Conservation (phyloP, 306 rosid species). For the Vigna radiata region DNA sequence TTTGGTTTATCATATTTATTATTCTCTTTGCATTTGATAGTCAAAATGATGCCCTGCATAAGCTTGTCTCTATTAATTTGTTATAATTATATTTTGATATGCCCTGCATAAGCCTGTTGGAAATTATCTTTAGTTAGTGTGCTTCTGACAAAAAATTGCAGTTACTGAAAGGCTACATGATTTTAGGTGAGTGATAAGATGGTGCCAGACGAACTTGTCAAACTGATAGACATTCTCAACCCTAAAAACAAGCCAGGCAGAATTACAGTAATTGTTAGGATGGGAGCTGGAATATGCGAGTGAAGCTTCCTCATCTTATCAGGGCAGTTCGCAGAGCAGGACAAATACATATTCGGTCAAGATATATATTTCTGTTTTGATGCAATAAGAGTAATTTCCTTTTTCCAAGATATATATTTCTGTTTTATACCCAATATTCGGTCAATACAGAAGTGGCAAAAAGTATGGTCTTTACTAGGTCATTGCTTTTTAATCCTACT, state of each 20-base stretch:
- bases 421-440: conserved; percentile 7
- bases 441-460: no score
- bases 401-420: background rate
- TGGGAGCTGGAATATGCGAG: conserved; percentile 71
- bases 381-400: conserved; percentile 60
- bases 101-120: background rate
- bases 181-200: conserved; percentile 65
- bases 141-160: background rate
- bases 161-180: conserved; percentile 37
- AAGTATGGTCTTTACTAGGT: no score
- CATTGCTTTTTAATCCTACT: no score
- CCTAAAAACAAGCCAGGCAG: conserved; percentile 67
- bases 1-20: conserved; percentile 4
- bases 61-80: conserved; percentile 6
- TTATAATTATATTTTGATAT: conserved; percentile 4
- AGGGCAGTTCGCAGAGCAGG: conserved; percentile 64
- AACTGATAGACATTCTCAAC: conserved; percentile 58
- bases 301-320: conserved; percentile 63
- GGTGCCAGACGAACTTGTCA: conserved; percentile 59
- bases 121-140: conserved; percentile 7
- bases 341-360: no score
- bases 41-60: conserved; percentile 18
- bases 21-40: background rate
- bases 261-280: conserved; percentile 59
- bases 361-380: no score